Conservation (phyloP, 2,329 filamentous ascomycete species). For the Epichloe gansuensis region DNA sequence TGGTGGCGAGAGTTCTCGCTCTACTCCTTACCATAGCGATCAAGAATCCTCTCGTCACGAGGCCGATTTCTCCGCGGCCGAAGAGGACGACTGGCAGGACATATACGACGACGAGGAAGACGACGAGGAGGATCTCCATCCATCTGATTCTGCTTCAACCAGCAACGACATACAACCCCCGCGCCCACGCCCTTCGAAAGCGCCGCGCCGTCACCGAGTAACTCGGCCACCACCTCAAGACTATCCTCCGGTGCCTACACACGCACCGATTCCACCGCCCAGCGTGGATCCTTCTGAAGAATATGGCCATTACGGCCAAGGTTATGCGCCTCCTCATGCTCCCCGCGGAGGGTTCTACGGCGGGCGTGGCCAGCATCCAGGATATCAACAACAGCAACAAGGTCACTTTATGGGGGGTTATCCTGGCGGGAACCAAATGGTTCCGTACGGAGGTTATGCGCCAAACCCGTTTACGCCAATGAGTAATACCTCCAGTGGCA, state of each 20-base stretch:
- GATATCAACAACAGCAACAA: conserved; percentile 37
- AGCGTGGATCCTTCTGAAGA: conserved; percentile 54
- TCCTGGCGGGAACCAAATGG: conserved; percentile 30
- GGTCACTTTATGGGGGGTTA: conserved; percentile 28
- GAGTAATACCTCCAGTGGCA: conserved; percentile 22
- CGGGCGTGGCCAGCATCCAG: conserved; percentile 17
- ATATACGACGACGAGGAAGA: conserved; percentile 21
- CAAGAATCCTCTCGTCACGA: conserved; percentile 23
- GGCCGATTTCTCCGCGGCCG: conserved; percentile 17
- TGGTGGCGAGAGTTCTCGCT: conserved; percentile 19
- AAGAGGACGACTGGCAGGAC: conserved; percentile 29
- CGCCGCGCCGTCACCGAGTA: conserved; percentile 20
- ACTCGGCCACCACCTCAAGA: conserved; percentile 24
- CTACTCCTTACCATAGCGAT: conserved; percentile 26
- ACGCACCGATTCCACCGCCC: conserved; percentile 38
- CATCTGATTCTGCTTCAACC: conserved; percentile 45
- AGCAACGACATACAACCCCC: conserved; percentile 20
- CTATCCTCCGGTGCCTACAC: conserved; percentile 22
- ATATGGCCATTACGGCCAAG: conserved; percentile 27
- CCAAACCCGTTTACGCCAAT: conserved; percentile 32
- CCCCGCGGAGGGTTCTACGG: conserved; percentile 17
- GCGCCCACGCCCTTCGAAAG: conserved; percentile 9
- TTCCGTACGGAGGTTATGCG: conserved; percentile 30
- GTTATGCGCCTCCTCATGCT: conserved; percentile 10
- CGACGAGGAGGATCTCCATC: conserved; percentile 38